Evolutionary conservation across 2,329 filamentous ascomycete species (phyloP).

Genomic region (Aspergillus pseudotamarii): DNA sequence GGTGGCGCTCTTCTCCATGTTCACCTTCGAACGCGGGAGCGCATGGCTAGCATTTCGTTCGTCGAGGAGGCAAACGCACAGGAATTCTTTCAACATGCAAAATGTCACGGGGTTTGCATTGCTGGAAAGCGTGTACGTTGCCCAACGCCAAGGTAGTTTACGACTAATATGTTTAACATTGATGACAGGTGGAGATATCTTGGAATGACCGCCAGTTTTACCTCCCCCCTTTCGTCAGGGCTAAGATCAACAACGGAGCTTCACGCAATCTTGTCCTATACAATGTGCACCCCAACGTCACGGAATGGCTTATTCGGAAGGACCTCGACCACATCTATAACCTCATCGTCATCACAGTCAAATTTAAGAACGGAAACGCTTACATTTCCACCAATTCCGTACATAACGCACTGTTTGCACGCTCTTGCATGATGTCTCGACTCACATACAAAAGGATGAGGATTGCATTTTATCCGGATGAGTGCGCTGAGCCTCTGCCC

Average conservation of each 20-base stretch:
- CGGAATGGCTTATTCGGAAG: slow-evolving; percentile 65
- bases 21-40: slow-evolving; percentile 62
- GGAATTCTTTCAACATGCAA: slow-evolving; percentile 67
- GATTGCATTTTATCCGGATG: slow-evolving; percentile 72
- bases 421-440: slow-evolving; percentile 72
- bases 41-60: slow-evolving; percentile 69
- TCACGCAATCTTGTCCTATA: slow-evolving; percentile 74
- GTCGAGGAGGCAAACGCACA: slow-evolving; percentile 64
- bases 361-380: slow-evolving; percentile 61
- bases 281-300: slow-evolving; percentile 60
- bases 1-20: slow-evolving; percentile 73
- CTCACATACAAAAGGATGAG: slow-evolving; percentile 70
- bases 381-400: slow-evolving; percentile 78
- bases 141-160: not conserved
- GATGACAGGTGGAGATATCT: slow-evolving; percentile 62
- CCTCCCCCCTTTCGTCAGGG: slow-evolving; percentile 63
- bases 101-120: slow-evolving; percentile 68
- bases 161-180: slow-evolving; percentile 1
- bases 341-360: slow-evolving; percentile 68
- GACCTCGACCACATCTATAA: slow-evolving; percentile 85
- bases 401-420: slow-evolving; percentile 72
- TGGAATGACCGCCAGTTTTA: slow-evolving; percentile 75
- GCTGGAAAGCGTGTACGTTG: slow-evolving; percentile 66
- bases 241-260: slow-evolving; percentile 67
- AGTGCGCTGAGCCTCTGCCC: slow-evolving; percentile 66